Evolutionary conservation across 305 asterid species (phyloP), one percentile per base, ranked within the genome.

Genomic region (Rubia tinctorum): DNA sequence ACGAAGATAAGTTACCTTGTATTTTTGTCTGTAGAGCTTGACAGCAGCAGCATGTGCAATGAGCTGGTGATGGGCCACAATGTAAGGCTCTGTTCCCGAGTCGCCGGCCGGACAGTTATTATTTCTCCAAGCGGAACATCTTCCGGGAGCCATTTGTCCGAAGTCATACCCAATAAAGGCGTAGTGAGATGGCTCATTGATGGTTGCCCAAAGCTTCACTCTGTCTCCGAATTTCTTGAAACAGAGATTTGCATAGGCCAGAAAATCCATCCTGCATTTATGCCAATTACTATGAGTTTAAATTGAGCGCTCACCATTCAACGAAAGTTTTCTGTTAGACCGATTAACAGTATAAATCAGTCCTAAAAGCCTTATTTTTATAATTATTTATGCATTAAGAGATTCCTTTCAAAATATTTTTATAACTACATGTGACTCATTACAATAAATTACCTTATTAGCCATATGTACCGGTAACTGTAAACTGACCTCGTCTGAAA

Each of bases 151-250:
- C 5, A 44, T 11, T 0, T 5, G 0, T 20, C 95, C 95, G 0
- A 73, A 44, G 30, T 68, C 81, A 11, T 89, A 89, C 9, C 95
- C 95, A 15, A 80, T 82, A 4, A 68, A 1, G 1, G 78, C 51
- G 69, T 78, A 82, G 34, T 81, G 61, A 51, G 80, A 81, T 7
- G 70, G 85, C 78, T 89, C 95, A 27, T 89, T 89, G 61, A 89
- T 14, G 4, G 95, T 87, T 7, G 87, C 83, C 91, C 95, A 89
- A 70, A 80, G 39, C 77, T 77, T 78, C 55, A 87, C 88, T 76
- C 95, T 69, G 42, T 89, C 91, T 0, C 95, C 91, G 11, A 89
- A 89, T 77, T 81, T 87, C 75, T 78, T 85, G 51, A 89, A 89
- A 76, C 91, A 87, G 11, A 80, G 74, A 53, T 89, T 83, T 0